Evolutionary conservation across 1,284 basidiomycete species (phyloP).

Genomic region (Paramarasmius palmivorus): DNA sequence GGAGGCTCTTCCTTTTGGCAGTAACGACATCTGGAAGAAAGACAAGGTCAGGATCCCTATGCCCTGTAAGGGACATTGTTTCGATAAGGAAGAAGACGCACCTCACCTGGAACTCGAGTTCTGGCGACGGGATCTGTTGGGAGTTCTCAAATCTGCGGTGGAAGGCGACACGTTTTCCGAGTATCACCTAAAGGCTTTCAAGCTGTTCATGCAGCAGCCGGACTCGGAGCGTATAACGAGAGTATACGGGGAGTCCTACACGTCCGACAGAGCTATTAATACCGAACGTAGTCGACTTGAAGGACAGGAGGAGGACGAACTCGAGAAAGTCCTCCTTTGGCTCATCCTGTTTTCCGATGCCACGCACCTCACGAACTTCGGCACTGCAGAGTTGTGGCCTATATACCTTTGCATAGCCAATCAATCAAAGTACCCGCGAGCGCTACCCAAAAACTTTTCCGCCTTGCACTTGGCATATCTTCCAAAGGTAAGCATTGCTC

Average conservation of each 20-base stretch:
- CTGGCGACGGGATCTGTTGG: neutral
- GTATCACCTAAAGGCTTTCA: constrained; percentile 16
- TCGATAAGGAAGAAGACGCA: no score
- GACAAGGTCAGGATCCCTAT: no score
- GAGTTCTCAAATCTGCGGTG: constrained; percentile 3
- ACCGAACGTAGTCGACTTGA: constrained; percentile 18
- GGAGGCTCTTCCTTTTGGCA: no score
- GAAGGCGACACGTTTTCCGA: neutral
- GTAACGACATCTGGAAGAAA: no score
- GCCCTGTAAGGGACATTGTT: no score
- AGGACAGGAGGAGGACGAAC: constrained; percentile 9
- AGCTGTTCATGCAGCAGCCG: constrained; percentile 17
- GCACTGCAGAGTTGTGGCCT: constrained; percentile 28
- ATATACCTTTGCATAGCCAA: constrained; percentile 28
- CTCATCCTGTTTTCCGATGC: constrained; percentile 30
- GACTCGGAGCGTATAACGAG: constrained; percentile 9
- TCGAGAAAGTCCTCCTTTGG: constrained; percentile 21
- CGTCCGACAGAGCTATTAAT: constrained; percentile 16
- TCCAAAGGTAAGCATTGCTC: no score
- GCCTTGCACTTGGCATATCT: constrained; percentile 33
- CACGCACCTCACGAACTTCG: constrained; percentile 23
- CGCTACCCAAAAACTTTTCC: constrained; percentile 11
- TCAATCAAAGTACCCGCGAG: constrained; percentile 23
- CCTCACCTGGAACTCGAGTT: no score
- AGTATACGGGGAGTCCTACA: constrained; percentile 23